phyloP scores from a whole-genome alignment of 805 yeast genomes.

The Metschnikowia vanudenii region DNA sequence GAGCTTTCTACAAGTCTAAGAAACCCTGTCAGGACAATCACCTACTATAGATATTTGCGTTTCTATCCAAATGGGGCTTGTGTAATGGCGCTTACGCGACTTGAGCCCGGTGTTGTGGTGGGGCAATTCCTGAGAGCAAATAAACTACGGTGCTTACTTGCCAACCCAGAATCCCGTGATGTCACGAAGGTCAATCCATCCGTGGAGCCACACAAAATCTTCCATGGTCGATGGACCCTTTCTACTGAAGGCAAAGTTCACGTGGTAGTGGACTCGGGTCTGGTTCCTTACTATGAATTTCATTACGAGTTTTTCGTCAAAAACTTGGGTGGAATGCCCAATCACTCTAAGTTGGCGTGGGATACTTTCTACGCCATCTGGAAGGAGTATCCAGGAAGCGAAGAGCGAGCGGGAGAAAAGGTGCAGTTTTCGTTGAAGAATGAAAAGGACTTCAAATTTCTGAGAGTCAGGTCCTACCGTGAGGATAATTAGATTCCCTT shows the following conservation, averaged over 20 bases:
- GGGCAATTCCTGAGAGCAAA: conserved; percentile 46
- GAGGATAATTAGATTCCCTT: conserved; percentile 12
- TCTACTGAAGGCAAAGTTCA: conserved; percentile 49
- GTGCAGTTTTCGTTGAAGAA: conserved; percentile 55
- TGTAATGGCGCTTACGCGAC: conserved; percentile 63
- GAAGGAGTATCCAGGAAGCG: conserved; percentile 34
- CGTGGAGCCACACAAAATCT: conserved; percentile 34
- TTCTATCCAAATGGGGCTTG: conserved; percentile 79
- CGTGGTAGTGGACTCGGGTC: conserved; percentile 54
- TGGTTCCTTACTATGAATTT: conserved; percentile 59
- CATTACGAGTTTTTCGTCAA: conserved; percentile 60
- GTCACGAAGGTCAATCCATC: conserved; percentile 12
- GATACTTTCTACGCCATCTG: conserved; percentile 55
- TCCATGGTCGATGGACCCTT: conserved; percentile 57
- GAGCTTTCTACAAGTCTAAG: conserved; percentile 66
- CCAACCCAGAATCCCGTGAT: conserved; percentile 18
- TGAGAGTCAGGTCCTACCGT: conserved; percentile 51
- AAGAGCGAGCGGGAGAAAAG: conserved; percentile 50
- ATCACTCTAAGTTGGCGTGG: conserved; percentile 77
- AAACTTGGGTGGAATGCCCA: conserved; percentile 54
- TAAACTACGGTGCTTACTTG: conserved; percentile 19
- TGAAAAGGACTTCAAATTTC: conserved; percentile 79
- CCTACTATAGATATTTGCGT: conserved; percentile 83
- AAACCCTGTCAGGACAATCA: conserved; percentile 77
- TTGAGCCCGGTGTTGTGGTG: conserved; percentile 69